A percentile compares a stretch with the other conserved stretches of the same genome.
Conservation (phyloP, 176 grass and related monocot genomes). For the Carex pumila region DNA sequence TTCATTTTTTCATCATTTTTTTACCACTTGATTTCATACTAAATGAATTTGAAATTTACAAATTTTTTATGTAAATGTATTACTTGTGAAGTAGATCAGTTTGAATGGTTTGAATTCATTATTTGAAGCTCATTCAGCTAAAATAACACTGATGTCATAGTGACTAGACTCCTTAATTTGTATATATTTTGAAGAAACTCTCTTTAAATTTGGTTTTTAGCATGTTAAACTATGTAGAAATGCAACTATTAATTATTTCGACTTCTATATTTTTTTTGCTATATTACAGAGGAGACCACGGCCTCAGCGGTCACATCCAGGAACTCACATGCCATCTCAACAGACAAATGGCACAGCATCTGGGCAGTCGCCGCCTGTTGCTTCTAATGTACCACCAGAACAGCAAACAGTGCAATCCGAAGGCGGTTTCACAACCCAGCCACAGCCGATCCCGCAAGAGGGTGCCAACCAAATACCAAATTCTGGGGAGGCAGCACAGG, state of each 20-base stretch:
- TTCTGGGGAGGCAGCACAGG: slow-evolving; percentile 13
- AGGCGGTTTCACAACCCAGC: neutral
- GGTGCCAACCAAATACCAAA: neutral
- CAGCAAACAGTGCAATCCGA: neutral
- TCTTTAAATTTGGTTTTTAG: neutral
- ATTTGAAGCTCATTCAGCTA: no score
- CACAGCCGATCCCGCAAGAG: slow-evolving; percentile 20
- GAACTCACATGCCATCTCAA: neutral
- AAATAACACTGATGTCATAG: no score
- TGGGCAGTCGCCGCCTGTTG: slow-evolving; percentile 24
- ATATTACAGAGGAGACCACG: slow-evolving; percentile 15
- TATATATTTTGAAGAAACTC: neutral
- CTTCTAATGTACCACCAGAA: slow-evolving; percentile 23
- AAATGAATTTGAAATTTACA: no score
- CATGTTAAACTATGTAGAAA: neutral
- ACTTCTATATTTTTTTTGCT: neutral
- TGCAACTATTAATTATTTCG: neutral
- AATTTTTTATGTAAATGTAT: no score
- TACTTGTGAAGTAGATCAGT: no score
- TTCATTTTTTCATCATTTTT: no score
- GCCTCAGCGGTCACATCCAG: neutral
- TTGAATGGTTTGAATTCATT: no score
- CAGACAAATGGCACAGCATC: slow-evolving; percentile 13
- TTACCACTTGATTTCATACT: no score
- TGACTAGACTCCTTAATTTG: no score